A percentile compares a stretch with the other conserved stretches of the same genome.
Evolutionary conservation across 306 rosid species (phyloP).

Genomic region (Biancaea sappan): DNA sequence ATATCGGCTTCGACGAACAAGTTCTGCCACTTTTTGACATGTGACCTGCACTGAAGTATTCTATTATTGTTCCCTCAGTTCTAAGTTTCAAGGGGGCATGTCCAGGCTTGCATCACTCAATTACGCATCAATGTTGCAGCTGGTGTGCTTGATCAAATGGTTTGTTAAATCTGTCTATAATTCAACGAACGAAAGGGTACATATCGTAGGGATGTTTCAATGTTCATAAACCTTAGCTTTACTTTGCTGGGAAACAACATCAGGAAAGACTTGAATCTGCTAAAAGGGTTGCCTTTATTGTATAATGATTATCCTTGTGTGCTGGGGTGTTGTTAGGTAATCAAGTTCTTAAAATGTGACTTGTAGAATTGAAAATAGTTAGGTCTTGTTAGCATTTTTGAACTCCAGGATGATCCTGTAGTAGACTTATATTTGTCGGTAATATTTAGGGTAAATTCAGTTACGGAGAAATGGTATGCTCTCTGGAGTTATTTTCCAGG

Average conservation of each 20-base stretch:
- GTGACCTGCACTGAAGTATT: slow-evolving; percentile 27
- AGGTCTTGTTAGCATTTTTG: slow-evolving; percentile 30
- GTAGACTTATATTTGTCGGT: slow-evolving; percentile 14
- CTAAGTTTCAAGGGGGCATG: slow-evolving; percentile 15
- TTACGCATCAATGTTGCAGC: slow-evolving; percentile 17
- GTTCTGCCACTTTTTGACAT: slow-evolving; percentile 62
- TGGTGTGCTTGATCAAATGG: slow-evolving; percentile 28
- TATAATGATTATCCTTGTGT: slow-evolving; percentile 19
- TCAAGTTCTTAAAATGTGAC: slow-evolving; percentile 36
- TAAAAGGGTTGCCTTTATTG: slow-evolving; percentile 30
- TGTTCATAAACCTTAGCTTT: slow-evolving; percentile 38
- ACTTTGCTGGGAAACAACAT: slow-evolving; percentile 26
- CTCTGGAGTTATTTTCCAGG: slow-evolving; percentile 11
- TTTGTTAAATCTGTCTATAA: slow-evolving; percentile 32
- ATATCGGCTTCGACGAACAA: slow-evolving; percentile 73
- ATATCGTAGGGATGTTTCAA: slow-evolving; percentile 40
- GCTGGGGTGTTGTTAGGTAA: slow-evolving; percentile 13
- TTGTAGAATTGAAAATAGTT: slow-evolving; percentile 23
- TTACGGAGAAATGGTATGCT: slow-evolving; percentile 28
- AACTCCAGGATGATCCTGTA: slow-evolving; percentile 25
- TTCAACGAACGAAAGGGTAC: slow-evolving; percentile 41
- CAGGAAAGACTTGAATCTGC: slow-evolving; percentile 29
- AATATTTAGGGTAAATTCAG: slow-evolving; percentile 12
- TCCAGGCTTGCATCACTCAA: slow-evolving; percentile 22
- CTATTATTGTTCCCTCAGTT: slow-evolving; percentile 4